phyloP scores from a whole-genome alignment of 176 grass and related monocot species.

The Alloteropsis semialata region DNA sequence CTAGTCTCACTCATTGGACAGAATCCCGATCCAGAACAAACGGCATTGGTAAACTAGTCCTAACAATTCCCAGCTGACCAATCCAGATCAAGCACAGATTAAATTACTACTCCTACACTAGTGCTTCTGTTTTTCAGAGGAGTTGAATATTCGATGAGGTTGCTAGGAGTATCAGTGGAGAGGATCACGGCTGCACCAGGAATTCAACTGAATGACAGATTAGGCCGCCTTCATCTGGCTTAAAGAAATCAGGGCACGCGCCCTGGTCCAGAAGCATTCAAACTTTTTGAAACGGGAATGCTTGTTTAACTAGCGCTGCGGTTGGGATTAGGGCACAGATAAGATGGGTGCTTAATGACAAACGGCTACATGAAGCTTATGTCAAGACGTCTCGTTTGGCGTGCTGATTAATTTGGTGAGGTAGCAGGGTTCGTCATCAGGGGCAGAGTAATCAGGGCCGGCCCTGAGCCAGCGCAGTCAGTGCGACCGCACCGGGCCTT shows the following conservation, averaged over 20 bases:
- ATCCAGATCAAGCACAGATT: background rate
- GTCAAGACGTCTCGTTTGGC: slow-evolving; percentile 12
- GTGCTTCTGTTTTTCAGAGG: background rate
- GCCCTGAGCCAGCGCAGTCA: no score
- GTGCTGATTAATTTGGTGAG: slow-evolving; percentile 11
- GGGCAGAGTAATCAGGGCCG: background rate
- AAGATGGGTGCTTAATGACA: slow-evolving; percentile 29
- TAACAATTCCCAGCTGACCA: background rate
- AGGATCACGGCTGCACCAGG: background rate
- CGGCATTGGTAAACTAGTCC: background rate
- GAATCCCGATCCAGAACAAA: slow-evolving; percentile 14
- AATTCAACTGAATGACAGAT: slow-evolving; percentile 10
- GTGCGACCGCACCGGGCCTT: no score
- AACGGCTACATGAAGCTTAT: background rate
- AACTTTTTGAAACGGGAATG: background rate
- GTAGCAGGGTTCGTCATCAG: background rate
- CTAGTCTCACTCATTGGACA: background rate
- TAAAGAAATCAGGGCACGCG: background rate
- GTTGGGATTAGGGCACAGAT: slow-evolving; percentile 21
- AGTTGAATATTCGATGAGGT: background rate
- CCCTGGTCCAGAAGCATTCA: background rate
- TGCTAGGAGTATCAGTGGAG: background rate
- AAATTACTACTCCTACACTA: background rate
- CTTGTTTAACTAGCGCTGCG: slow-evolving; percentile 1
- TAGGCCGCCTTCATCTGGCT: background rate